Percentiles rank a stretch among this genome's conserved stretches.
These are phyloP conservation scores for Neospermospora avenae DNA, from an alignment of 2,329 filamentous ascomycete genomes.

Conservation along the genomic window DNA sequence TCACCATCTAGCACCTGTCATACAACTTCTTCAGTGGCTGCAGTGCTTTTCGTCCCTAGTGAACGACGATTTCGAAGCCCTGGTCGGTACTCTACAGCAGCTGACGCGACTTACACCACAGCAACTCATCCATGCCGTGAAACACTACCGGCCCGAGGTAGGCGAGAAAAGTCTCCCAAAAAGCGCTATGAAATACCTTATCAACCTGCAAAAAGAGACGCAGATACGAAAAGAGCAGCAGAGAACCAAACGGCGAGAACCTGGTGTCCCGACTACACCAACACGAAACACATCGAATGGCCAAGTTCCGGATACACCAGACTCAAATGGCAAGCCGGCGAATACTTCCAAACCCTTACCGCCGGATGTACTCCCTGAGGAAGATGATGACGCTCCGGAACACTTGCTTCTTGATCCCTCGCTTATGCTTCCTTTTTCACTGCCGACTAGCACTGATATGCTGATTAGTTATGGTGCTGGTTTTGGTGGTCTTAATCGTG, in stretches of 20 bases:
- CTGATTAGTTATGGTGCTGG: slow-evolving; percentile 91
- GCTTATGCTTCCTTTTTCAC: slow-evolving; percentile 88
- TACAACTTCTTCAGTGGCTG: slow-evolving; percentile 94
- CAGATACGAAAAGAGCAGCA: slow-evolving; percentile 55
- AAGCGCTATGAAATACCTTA: slow-evolving; percentile 81
- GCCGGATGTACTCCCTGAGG: slow-evolving; percentile 35
- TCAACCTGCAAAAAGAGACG: slow-evolving; percentile 74
- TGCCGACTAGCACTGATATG: slow-evolving; percentile 97
- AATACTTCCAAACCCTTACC: slow-evolving; percentile 25
- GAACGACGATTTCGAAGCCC: slow-evolving; percentile 78
- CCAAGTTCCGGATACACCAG: slow-evolving; percentile 41
- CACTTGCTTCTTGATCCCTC: slow-evolving; percentile 83
- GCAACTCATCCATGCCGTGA: slow-evolving; percentile 87
- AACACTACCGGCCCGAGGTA: slow-evolving; percentile 91
- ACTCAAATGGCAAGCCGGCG: slow-evolving; percentile 39
- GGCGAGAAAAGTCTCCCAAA: slow-evolving; percentile 91
- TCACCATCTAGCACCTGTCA: slow-evolving; percentile 81
- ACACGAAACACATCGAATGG: slow-evolving; percentile 40
- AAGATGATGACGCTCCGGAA: slow-evolving; percentile 68
- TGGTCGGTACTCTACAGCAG: slow-evolving; percentile 86
- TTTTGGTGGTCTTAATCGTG: slow-evolving; percentile 87
- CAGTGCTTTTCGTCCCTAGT: slow-evolving; percentile 95
- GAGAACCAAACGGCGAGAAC: slow-evolving; percentile 45
- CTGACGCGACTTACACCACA: slow-evolving; percentile 79
- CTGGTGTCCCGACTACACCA: slow-evolving; percentile 37